These are phyloP conservation scores for Escallonia rubra DNA, from an alignment of 129 eudicot genomes.

Conservation along the genomic window DNA sequence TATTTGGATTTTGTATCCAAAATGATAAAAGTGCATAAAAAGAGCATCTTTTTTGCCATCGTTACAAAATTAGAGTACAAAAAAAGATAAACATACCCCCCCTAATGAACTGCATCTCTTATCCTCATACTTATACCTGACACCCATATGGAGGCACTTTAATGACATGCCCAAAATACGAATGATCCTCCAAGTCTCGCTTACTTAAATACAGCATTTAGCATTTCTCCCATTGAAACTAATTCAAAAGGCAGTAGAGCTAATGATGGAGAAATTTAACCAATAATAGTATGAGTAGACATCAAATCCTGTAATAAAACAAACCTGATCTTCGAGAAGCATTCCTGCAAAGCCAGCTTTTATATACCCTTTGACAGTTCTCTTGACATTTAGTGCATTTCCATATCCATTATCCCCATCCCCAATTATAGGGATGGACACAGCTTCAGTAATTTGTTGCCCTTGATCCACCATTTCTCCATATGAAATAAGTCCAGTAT, in stretches of 20 bases:
- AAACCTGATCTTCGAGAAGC: slow-evolving; percentile 93
- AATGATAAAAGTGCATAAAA: no score
- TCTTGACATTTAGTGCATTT: slow-evolving; percentile 87
- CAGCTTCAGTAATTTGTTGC: slow-evolving; percentile 64
- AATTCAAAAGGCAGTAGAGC: background rate
- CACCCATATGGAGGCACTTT: no score
- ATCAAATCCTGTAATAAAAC: slow-evolving; percentile 1
- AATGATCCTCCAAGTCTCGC: no score
- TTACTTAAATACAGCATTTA: background rate
- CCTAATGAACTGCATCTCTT: no score
- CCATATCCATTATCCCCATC: slow-evolving; percentile 99
- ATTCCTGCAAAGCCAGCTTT: slow-evolving; percentile 94
- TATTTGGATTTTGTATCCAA: no score
- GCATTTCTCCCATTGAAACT: background rate
- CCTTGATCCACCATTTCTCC: slow-evolving; percentile 99
- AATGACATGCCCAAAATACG: no score
- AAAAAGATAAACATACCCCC: no score
- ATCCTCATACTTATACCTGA: no score
- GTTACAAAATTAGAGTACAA: no score
- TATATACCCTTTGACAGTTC: slow-evolving; percentile 87
- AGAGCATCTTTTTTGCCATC: no score
- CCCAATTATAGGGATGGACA: slow-evolving; percentile 86
- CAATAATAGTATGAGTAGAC: background rate
- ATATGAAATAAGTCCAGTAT: slow-evolving; percentile 80
- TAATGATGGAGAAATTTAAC: background rate